These are phyloP conservation scores for Paecilomyces dactylethromorphus DNA, from an alignment of 2,329 filamentous ascomycete species.

Conservation along the genomic window DNA sequence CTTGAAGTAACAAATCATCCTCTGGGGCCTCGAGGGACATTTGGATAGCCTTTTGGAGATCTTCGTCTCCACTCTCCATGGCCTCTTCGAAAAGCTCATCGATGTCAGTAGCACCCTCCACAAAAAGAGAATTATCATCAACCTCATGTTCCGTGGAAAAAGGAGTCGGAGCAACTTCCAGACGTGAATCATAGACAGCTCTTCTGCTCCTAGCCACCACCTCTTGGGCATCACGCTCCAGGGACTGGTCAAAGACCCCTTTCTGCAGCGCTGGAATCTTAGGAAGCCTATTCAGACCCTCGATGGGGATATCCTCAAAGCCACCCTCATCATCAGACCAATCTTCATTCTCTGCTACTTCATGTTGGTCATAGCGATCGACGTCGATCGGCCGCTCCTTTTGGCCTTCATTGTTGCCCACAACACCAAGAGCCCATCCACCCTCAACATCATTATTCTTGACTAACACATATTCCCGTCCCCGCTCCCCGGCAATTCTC, in stretches of 20 bases:
- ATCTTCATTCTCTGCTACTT: slow-evolving; percentile 49
- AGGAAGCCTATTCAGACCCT: slow-evolving; percentile 78
- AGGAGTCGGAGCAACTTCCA: slow-evolving; percentile 8
- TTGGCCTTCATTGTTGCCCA: slow-evolving; percentile 74
- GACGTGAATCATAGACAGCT: slow-evolving; percentile 40
- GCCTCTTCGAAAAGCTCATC: slow-evolving; percentile 54
- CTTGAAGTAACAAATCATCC: slow-evolving; percentile 38
- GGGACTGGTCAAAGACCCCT: slow-evolving; percentile 29
- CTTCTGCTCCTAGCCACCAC: slow-evolving; percentile 40
- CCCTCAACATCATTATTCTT: slow-evolving; percentile 94
- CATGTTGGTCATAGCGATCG: slow-evolving; percentile 53
- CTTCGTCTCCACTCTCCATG: slow-evolving; percentile 55
- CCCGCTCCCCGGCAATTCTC: slow-evolving; percentile 62
- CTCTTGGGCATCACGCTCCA: slow-evolving; percentile 22
- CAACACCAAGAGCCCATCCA: slow-evolving; percentile 91
- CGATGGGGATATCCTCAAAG: slow-evolving; percentile 89
- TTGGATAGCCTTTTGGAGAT: slow-evolving; percentile 74
- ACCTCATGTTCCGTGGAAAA: slow-evolving; percentile 11
- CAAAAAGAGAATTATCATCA: slow-evolving; percentile 51
- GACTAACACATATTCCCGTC: slow-evolving; percentile 90
- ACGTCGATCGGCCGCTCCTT: slow-evolving; percentile 88
- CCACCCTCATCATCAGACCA: slow-evolving; percentile 65
- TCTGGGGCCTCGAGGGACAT: slow-evolving; percentile 61
- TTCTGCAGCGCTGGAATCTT: slow-evolving; percentile 45
- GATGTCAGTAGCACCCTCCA: slow-evolving; percentile 42